Evolutionary conservation across 306 rosid species (phyloP), one percentile per base, ranked within the genome.

Genomic region (Geum urbanum): DNA sequence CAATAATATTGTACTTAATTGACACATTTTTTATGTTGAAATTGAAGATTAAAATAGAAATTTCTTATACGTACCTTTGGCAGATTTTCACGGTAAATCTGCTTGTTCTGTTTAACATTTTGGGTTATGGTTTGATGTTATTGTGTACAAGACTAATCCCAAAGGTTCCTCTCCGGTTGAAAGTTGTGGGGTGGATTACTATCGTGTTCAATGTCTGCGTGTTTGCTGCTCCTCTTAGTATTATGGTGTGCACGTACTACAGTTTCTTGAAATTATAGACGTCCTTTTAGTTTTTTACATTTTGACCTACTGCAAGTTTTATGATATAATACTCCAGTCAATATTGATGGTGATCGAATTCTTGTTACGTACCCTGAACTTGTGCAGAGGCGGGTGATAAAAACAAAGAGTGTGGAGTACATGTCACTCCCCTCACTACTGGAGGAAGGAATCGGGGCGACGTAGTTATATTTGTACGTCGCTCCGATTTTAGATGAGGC

Each of bases 141-240:
- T 9, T 78, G 7, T n/a, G 35, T 22, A 78, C 85, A 3, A 57
- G 6, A 46, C 41, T 59, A 5, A 32, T 69, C 32, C 35, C 64
- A 52, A 20, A 69, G 6, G 16, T 0, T n/a, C n/a, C 2, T 37
- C 41, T 48, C 9, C 50, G 79, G 56, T 51, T 74, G 6, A 78
- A 37, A 49, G 24, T 50, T 7, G 85, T 75, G 1, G 88, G 85
- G 35, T 84, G 83, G 85, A 72, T 75, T 44, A 74, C 74, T 41
- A 83, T 73, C 0, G 74, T 71, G 7, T 75, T 72, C 48, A 80
- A 81, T 14, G 80, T 84, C 9, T 68, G 75, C 53, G 79, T 80
- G 18, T 84, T 63, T 63, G 88, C 88, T 11, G 76, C 88, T 65
- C 85, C 88, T 59, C 85, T 84, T 4, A 69, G 81, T 60, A 61